Conservation (phyloP, 2,329 filamentous ascomycete genomes). For the Dothistroma pini region DNA sequence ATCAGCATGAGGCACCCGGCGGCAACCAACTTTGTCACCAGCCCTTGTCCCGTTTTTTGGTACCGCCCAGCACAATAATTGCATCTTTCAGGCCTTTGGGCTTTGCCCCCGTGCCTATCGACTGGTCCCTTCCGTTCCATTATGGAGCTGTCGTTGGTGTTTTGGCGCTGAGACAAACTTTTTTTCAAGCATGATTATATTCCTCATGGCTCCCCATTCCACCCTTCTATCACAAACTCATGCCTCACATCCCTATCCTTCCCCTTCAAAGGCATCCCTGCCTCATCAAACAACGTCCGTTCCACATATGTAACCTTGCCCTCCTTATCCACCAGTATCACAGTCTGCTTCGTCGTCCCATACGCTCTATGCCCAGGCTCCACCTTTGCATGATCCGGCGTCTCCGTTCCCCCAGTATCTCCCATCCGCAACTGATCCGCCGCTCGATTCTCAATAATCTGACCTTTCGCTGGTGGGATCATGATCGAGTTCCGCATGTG, state of each 20-base stretch:
- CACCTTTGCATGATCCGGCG: slow-evolving; percentile 25
- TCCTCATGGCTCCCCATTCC: slow-evolving; percentile 15
- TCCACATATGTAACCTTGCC: slow-evolving; percentile 60
- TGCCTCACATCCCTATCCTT: slow-evolving; percentile 48
- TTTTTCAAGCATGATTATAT: neutral
- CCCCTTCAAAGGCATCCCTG: slow-evolving; percentile 46
- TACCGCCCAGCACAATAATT: too few species aligned
- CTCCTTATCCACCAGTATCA: slow-evolving; percentile 55
- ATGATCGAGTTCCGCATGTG: slow-evolving; percentile 59
- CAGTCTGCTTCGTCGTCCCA: slow-evolving; percentile 62
- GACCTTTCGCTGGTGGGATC: slow-evolving; percentile 54
- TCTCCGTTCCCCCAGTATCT: slow-evolving; percentile 27
- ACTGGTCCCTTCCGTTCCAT: too few species aligned
- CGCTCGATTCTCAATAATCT: slow-evolving; percentile 39
- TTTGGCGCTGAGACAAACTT: too few species aligned
- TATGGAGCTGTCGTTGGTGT: too few species aligned
- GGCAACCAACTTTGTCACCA: too few species aligned
- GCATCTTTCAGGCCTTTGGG: too few species aligned
- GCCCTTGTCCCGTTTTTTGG: too few species aligned
- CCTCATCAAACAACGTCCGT: slow-evolving; percentile 56
- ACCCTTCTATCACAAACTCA: slow-evolving; percentile 48
- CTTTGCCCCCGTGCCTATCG: too few species aligned
- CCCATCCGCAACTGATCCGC: slow-evolving; percentile 40
- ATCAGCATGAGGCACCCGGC: too few species aligned
- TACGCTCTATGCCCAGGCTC: slow-evolving; percentile 47